Evolutionary conservation across 2,329 filamentous ascomycete genomes (phyloP).

Genomic region (Fusarium begoniae): DNA sequence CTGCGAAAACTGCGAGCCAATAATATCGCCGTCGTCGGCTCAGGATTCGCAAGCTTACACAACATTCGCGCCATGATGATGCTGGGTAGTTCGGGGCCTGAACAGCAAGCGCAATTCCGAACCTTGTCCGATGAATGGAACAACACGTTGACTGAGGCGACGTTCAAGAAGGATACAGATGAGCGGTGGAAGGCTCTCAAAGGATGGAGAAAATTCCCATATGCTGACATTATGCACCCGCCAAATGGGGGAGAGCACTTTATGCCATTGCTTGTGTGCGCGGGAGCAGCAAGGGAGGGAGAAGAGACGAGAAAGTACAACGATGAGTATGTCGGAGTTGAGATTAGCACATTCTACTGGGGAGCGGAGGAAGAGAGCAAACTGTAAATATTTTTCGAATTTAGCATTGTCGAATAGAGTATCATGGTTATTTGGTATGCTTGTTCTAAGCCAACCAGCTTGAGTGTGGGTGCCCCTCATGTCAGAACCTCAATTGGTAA

Average conservation of each 20-base stretch:
- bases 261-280: conserved; percentile 66
- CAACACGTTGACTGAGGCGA: conserved; percentile 53
- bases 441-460: conserved; percentile 3
- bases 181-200: conserved; percentile 53
- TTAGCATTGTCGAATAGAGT: background rate
- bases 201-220: conserved; percentile 58
- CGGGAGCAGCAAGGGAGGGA: conserved; percentile 57
- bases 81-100: conserved; percentile 40
- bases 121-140: conserved; percentile 55
- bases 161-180: conserved; percentile 44
- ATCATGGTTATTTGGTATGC: conserved; percentile 11
- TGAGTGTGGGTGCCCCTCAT: conserved; percentile 1
- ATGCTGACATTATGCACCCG: conserved; percentile 64
- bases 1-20: conserved; percentile 58
- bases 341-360: conserved; percentile 68
- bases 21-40: conserved; percentile 68
- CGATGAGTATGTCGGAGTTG: conserved; percentile 59
- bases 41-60: conserved; percentile 67
- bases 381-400: background rate
- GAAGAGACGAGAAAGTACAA: conserved; percentile 55
- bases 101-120: conserved; percentile 38
- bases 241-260: conserved; percentile 65
- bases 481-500: conserved; percentile 3
- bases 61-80: conserved; percentile 60
- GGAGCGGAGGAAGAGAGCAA: conserved; percentile 42